These are phyloP conservation scores for Pseudogymnoascus sp. DNA, from an alignment of 2,329 filamentous ascomycete species.

Conservation along the genomic window DNA sequence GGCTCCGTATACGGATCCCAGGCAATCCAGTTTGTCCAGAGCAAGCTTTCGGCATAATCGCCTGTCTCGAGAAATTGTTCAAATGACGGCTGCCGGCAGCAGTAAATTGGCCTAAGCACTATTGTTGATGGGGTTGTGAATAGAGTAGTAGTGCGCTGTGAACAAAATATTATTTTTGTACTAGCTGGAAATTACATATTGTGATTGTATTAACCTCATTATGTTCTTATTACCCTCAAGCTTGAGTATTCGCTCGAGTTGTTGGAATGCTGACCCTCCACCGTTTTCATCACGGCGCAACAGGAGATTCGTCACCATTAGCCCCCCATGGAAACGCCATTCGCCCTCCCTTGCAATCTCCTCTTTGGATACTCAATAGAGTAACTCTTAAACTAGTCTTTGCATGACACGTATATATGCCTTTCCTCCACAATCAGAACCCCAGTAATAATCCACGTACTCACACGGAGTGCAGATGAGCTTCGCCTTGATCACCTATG, in stretches of 20 bases:
- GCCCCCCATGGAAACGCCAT: neutral
- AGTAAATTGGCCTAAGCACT: neutral
- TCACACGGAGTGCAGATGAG: neutral
- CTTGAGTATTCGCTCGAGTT: neutral
- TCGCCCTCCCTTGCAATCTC: neutral
- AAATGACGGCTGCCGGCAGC: neutral
- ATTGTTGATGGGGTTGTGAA: neutral
- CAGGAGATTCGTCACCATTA: neutral
- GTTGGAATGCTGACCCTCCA: neutral
- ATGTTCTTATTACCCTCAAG: neutral
- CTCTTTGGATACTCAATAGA: neutral
- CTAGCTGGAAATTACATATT: neutral
- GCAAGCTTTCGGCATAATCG: slow-evolving; percentile 14
- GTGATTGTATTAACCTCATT: neutral
- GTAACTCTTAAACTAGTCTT: neutral
- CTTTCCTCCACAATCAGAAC: neutral
- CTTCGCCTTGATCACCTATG: neutral
- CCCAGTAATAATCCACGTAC: neutral
- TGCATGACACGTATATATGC: neutral
- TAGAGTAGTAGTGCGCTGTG: neutral
- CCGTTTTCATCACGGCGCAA: neutral
- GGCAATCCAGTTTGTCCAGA: slow-evolving; percentile 51
- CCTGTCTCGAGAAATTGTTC: neutral
- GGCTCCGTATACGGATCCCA: slow-evolving; percentile 52
- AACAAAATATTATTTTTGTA: neutral